Base-by-base conservation (phyloP, 169 alveolate species). In the Plasmodium cynomolgi region DNA sequence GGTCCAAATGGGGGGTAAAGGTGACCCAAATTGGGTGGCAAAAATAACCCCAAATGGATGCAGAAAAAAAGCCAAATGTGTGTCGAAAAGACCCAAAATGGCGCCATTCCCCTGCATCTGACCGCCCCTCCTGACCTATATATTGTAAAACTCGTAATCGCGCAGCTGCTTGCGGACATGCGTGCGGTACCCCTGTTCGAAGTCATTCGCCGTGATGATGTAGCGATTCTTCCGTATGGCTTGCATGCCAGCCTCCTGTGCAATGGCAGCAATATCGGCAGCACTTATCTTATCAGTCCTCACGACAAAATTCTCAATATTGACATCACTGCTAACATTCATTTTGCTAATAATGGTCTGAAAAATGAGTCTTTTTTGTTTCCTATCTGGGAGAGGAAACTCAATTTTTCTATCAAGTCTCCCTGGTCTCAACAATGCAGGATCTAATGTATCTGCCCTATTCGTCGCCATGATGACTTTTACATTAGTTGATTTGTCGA, bases 231-330 rank as follows among this genome's bases (percentile, higher is more conserved):
- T 99, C 84, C 99, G 98, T 13, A 99, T 99, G 13, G 99, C 99
- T 92, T 98, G 99, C 99, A 99, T 98, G 37, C 99, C 99, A 1
- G 99, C 99, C 95, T 99, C 99, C 91, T 98, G 98, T 90, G 99
- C 99, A 81, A 99, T 99, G 44, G 99, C 99, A 37, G 99, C 98
- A 91, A 99, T 98, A 95, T 99, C 99, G 50, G 99, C 99, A 26
- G 99, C 99, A 73, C 99, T 98, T 47, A 99, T 97, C 95, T 98
- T 99, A 95, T 99, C 99, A 80, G 99, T 99, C 93, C 99, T 97
- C 37, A 98, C 97, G 15, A 99, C 99, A 93, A 96, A 99, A 80
- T 97, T 99, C 95, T 99, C 99, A 29, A 99, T 97, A 96, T 99
- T 99, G 15, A 99, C 99, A 92, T 99, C 99, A 73, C 98, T 99